Evolutionary conservation across 2,329 filamentous ascomycete genomes (phyloP).

Genomic region (Trichoderma lentiforme): DNA sequence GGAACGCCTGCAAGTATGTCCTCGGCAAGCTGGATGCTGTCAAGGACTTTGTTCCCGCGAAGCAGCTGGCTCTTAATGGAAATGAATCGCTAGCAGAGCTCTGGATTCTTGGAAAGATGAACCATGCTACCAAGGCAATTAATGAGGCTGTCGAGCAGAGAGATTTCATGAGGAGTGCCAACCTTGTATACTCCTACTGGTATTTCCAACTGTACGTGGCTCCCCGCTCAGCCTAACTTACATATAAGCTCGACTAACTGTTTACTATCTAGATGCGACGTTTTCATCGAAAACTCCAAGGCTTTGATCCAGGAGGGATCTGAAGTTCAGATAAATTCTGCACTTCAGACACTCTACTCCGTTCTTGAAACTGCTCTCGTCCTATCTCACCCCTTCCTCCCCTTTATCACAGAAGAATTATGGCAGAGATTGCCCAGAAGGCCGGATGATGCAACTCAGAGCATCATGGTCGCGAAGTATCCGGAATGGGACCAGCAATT

Average conservation of each 20-base stretch:
- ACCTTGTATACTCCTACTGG: not conserved
- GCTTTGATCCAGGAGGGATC: not conserved
- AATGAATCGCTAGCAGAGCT: not conserved
- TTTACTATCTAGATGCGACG: not conserved
- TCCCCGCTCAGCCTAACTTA: not conserved
- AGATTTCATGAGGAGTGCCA: not conserved
- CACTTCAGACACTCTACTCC: not conserved
- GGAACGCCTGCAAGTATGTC: not conserved
- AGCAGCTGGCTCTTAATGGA: not conserved
- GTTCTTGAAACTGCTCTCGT: not conserved
- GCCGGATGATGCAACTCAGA: not conserved
- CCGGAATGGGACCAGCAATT: not conserved
- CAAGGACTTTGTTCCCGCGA: not conserved
- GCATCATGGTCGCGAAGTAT: not conserved
- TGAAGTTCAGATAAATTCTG: not conserved
- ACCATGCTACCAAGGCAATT: not conserved
- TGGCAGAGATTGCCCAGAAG: not conserved
- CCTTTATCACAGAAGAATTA: not conserved
- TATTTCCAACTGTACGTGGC: not conserved
- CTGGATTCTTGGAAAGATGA: not conserved
- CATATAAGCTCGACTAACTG: not conserved
- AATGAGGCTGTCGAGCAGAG: not conserved
- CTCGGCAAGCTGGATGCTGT: not conserved
- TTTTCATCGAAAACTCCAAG: not conserved
- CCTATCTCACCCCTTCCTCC: not conserved